Evolutionary conservation across 208 protist genomes (phyloP).

Genomic region (Wallacemonas sp.): DNA sequence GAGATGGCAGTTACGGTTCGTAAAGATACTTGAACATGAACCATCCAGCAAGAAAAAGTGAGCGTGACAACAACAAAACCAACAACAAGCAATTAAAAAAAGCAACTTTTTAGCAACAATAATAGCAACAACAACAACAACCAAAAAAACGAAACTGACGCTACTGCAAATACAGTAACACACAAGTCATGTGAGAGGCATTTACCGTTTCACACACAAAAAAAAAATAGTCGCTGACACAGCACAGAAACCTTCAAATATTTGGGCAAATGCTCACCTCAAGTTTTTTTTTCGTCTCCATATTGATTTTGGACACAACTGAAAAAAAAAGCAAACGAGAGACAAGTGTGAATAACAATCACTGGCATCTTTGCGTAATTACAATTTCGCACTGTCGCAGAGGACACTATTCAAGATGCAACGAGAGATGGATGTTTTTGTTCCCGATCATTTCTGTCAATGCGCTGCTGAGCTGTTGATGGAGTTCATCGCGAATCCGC

Average conservation of each 20-base stretch:
- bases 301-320: constrained; percentile 17
- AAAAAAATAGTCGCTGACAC: not conserved
- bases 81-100: too few species aligned
- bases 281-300: not conserved
- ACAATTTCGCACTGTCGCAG: too few species aligned
- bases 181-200: too few species aligned
- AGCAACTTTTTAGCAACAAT: too few species aligned
- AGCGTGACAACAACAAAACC: too few species aligned
- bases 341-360: too few species aligned
- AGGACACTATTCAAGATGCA: constrained; percentile 39
- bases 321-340: constrained; percentile 24
- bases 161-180: not conserved
- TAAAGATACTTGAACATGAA: too few species aligned
- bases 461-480: not conserved
- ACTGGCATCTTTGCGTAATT: too few species aligned
- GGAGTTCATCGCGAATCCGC: not conserved
- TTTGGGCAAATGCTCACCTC: not conserved
- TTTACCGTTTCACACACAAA: too few species aligned
- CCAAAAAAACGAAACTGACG: not conserved
- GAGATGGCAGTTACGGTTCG: too few species aligned
- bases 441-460: not conserved
- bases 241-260: not conserved
- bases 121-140: too few species aligned
- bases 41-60: too few species aligned
- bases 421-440: constrained; percentile 22